Conservation (phyloP, 371 early-diverging fungal genomes). For the Mortierella sp. region DNA sequence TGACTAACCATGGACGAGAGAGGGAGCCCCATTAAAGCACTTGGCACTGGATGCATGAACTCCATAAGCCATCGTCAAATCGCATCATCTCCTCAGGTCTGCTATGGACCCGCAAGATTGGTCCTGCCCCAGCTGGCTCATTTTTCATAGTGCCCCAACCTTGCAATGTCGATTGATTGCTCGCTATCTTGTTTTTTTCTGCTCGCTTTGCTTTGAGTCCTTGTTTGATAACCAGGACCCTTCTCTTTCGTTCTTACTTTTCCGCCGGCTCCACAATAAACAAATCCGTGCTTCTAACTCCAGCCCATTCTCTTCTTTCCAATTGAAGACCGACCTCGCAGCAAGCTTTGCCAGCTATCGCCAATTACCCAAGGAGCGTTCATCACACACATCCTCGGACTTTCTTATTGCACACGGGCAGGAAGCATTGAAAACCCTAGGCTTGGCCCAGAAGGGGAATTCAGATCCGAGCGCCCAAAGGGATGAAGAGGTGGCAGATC, state of each 20-base stretch:
- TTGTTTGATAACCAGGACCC: neutral
- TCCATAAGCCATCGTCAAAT: neutral
- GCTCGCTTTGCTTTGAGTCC: neutral
- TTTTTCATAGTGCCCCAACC: neutral
- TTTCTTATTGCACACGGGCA: neutral
- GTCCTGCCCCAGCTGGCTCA: neutral
- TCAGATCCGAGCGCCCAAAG: neutral
- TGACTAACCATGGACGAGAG: neutral
- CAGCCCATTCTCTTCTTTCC: neutral
- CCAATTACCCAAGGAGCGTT: neutral
- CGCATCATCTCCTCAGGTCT: neutral
- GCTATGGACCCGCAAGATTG: neutral
- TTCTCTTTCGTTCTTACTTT: neutral
- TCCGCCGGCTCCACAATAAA: neutral
- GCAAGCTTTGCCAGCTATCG: neutral
- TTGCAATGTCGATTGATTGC: neutral
- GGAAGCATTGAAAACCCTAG: neutral
- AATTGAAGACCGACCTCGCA: neutral
- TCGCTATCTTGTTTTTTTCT: neutral
- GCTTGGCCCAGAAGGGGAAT: slow-evolving; percentile 5
- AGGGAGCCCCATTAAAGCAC: neutral
- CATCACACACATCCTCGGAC: neutral
- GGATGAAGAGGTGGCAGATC: neutral
- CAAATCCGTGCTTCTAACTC: neutral
- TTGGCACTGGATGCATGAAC: neutral